phyloP scores from a whole-genome alignment of 2,329 filamentous ascomycete genomes.

The Botryosphaeria agaves region DNA sequence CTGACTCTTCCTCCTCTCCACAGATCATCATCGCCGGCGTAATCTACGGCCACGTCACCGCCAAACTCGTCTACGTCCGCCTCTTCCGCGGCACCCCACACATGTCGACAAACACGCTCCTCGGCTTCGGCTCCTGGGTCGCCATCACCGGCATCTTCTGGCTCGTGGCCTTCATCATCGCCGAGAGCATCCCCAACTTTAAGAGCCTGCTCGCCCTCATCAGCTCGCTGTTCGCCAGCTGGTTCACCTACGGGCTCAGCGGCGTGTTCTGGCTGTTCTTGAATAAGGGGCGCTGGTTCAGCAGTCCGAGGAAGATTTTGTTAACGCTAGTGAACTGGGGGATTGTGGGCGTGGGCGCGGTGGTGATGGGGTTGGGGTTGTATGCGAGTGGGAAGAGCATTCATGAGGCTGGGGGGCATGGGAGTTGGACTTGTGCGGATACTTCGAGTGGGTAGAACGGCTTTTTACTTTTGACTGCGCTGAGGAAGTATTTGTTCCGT shows the following conservation, averaged over 20 bases:
- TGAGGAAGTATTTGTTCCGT: too few relatives aligned
- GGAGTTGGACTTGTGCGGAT: too few relatives aligned
- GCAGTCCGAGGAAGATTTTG: constrained; percentile 23
- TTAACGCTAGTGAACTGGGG: constrained; percentile 30
- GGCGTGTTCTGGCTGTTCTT: constrained; percentile 31
- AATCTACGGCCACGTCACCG: constrained; percentile 49
- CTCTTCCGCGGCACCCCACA: constrained; percentile 40
- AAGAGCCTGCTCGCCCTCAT: constrained; percentile 48
- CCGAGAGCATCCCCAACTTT: constrained; percentile 53
- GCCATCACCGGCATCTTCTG: constrained; percentile 37
- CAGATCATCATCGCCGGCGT: constrained; percentile 55
- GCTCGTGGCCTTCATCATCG: constrained; percentile 48
- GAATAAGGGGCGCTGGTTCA: constrained; percentile 24
- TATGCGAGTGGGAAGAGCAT: too few relatives aligned
- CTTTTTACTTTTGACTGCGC: too few relatives aligned
- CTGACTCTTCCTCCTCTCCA: too few relatives aligned
- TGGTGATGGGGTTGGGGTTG: too few relatives aligned
- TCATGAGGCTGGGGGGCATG: too few relatives aligned
- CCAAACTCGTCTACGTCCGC: constrained; percentile 48
- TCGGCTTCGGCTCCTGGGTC: constrained; percentile 40
- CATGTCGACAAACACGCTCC: constrained; percentile 18
- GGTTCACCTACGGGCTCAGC: constrained; percentile 41
- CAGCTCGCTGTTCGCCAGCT: constrained; percentile 41
- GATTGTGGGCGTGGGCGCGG: too few relatives aligned
- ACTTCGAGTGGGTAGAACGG: too few relatives aligned